These are phyloP conservation scores for Mortierella sp. DNA, from an alignment of 371 early-diverging fungal genomes.

Conservation along the genomic window DNA sequence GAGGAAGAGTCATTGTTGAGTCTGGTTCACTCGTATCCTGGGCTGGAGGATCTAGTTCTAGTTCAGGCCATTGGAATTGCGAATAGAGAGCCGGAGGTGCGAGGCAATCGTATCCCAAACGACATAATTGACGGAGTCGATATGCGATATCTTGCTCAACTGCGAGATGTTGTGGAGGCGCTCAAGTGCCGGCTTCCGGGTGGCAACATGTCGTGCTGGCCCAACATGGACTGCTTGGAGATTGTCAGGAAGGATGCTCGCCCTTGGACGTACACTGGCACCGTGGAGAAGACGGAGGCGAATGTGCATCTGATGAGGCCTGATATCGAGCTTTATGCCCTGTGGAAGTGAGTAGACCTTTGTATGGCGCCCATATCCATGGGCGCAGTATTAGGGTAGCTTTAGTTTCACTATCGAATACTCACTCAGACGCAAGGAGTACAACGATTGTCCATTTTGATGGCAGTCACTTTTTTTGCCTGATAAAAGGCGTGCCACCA, in stretches of 20 bases:
- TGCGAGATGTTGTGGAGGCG: constrained; percentile 5
- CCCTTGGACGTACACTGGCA: background rate
- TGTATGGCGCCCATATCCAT: no score
- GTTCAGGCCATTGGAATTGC: background rate
- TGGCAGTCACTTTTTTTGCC: background rate
- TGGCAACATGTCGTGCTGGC: constrained; percentile 9
- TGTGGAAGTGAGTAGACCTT: background rate
- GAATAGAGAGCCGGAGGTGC: background rate
- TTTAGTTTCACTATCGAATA: background rate
- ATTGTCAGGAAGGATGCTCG: background rate
- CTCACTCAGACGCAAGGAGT: no score
- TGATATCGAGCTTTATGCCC: background rate
- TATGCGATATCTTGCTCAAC: constrained; percentile 10
- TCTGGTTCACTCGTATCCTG: background rate
- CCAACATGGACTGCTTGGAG: background rate
- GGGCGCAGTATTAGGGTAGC: background rate
- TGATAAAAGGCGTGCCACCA: background rate
- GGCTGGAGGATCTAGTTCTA: background rate
- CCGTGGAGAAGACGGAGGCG: background rate
- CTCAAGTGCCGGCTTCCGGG: background rate
- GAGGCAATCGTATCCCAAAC: background rate
- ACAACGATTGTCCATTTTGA: no score
- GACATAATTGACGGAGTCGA: constrained; percentile 14
- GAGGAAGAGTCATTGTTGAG: background rate
- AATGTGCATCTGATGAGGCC: background rate